phyloP scores from a whole-genome alignment of 2,329 filamentous ascomycete genomes.

The Penicillium sp. region DNA sequence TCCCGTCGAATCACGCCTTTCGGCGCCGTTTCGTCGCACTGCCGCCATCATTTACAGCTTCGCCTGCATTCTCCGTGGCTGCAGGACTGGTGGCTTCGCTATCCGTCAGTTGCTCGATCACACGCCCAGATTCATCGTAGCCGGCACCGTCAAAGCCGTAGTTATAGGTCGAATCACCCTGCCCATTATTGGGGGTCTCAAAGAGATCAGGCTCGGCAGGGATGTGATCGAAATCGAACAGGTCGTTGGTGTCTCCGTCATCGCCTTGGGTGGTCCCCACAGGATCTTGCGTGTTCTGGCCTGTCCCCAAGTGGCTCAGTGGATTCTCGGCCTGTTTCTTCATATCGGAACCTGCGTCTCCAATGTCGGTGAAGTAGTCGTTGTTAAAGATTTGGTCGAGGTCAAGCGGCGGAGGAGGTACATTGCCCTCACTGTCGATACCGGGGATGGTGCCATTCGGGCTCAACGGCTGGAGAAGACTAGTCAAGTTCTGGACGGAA shows the following conservation, averaged over 20 bases:
- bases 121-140: slow-evolving; percentile 25
- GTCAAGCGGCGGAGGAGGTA: slow-evolving; percentile 43
- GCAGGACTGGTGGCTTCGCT: slow-evolving; percentile 39
- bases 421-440: slow-evolving; percentile 40
- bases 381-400: slow-evolving; percentile 52
- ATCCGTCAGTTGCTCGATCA: slow-evolving; percentile 39
- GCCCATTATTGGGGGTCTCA: slow-evolving; percentile 21
- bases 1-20: slow-evolving; percentile 20
- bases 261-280: slow-evolving; percentile 16
- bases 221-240: slow-evolving; percentile 38
- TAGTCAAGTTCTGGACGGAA: slow-evolving; percentile 66
- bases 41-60: slow-evolving; percentile 19
- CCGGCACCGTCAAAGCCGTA: slow-evolving; percentile 28
- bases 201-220: slow-evolving; percentile 30
- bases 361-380: slow-evolving; percentile 46
- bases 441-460: slow-evolving; percentile 72
- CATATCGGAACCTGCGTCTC: slow-evolving; percentile 26
- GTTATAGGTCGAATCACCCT: slow-evolving; percentile 23
- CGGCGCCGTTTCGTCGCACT: slow-evolving; percentile 27
- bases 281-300: slow-evolving; percentile 14
- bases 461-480: slow-evolving; percentile 67
- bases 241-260: slow-evolving; percentile 30
- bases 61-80: slow-evolving; percentile 24
- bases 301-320: slow-evolving; percentile 11
- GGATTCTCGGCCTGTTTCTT: slow-evolving; percentile 20